A percentile compares a stretch with the other conserved stretches of the same genome.
Conservation (phyloP, 2,329 filamentous ascomycete genomes). For the Aquanectria penicillioides region DNA sequence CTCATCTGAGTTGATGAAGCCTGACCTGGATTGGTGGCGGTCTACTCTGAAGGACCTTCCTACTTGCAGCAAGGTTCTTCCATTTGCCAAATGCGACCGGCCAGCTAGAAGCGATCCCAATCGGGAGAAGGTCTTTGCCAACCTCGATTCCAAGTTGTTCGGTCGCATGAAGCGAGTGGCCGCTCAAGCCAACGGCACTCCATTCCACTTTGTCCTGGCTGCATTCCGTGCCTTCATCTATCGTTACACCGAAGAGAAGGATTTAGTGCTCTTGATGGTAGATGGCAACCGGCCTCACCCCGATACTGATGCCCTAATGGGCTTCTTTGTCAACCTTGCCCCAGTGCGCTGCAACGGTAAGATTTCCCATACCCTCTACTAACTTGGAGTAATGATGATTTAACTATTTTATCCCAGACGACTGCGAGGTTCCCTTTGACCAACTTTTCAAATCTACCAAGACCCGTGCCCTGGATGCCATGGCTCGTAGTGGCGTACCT, state of each 20-base stretch:
- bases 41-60: slow-evolving; percentile 30
- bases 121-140: slow-evolving; percentile 32
- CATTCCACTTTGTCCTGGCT: slow-evolving; percentile 40
- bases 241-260: slow-evolving; percentile 38
- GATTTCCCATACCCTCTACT: not conserved
- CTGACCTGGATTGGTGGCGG: slow-evolving; percentile 39
- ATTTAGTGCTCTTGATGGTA: slow-evolving; percentile 37
- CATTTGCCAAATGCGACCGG: slow-evolving; percentile 35
- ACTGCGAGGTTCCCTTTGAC: slow-evolving; percentile 37
- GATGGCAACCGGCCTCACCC: slow-evolving; percentile 39
- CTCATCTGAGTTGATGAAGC: slow-evolving; percentile 35
- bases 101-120: slow-evolving; percentile 30
- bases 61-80: slow-evolving; percentile 33
- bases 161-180: slow-evolving; percentile 40
- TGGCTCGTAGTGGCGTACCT: slow-evolving; percentile 35
- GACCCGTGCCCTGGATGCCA: slow-evolving; percentile 32
- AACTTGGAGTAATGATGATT: not conserved
- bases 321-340: slow-evolving; percentile 40
- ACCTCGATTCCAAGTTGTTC: slow-evolving; percentile 35
- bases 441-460: slow-evolving; percentile 37
- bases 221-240: slow-evolving; percentile 40
- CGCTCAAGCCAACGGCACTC: slow-evolving; percentile 32
- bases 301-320: slow-evolving; percentile 34
- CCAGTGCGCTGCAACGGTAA: slow-evolving; percentile 36
- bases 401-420: slow-evolving; percentile 16